Evolutionary conservation across 2,329 filamentous ascomycete genomes (phyloP), one percentile per base, ranked within the genome.

Genomic region (Cladosporium sp.): DNA sequence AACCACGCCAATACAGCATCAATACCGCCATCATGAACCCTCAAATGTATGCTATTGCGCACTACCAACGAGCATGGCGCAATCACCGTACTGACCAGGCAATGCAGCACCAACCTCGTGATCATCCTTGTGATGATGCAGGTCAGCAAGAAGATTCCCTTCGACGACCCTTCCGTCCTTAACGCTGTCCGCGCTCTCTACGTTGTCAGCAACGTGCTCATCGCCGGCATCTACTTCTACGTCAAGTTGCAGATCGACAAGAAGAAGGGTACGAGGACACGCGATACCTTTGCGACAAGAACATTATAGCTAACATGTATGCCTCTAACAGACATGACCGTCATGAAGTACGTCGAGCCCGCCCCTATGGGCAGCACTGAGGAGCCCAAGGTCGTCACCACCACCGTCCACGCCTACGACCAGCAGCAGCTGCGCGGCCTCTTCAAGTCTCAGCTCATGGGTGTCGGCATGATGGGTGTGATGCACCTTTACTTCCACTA

Each of bases 401-500:
- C 95, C 69, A 99, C 95, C 69, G 87, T 97, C 79, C 91, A 96
- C 83, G 93, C 93, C 76, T 99, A 99, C 86, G 95, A 99, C 80
- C 85, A 88, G 75, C 83, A 86, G 74, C 94, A 98, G 84, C 86
- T 98, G 77, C 91, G 91, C 82, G 84, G 87, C 70, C 86, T 92
- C 71, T 92, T 94, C 86, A 95, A 95, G 80, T 87, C 89, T 70
- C 94, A 98, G 83, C 82, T 96, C 75, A 98, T 97, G 91, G 95
- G 95, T 67, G 85, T 99, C 66, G 93, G 87, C 79, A 99, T 99
- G 93, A 98, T 99, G 94, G 88, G 81, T 68, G 91, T 97, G 77
- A 98, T 99, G 94, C 95, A 99, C 84, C 72, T 99, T 68, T 99
- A 98, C 89, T 91, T 99, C 86, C 93, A 97, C 81, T 99, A 98